phyloP scores from a whole-genome alignment of 2,329 filamentous ascomycete genomes.

The Canariomyces notabilis region DNA sequence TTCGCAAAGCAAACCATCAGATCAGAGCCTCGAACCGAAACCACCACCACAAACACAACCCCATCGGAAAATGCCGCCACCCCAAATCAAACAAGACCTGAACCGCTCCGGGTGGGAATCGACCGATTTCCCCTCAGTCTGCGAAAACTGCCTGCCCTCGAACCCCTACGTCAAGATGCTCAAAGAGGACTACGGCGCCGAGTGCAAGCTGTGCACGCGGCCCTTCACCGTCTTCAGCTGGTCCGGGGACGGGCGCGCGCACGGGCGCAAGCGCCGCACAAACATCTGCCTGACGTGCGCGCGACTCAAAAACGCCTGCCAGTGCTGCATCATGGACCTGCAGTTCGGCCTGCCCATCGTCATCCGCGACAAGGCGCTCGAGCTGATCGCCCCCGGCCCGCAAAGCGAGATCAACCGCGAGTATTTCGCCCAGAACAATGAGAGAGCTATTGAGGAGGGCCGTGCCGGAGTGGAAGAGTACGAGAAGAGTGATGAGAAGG shows the following conservation, averaged over 20 bases:
- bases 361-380: slow-evolving; percentile 90
- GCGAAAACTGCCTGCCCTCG: slow-evolving; percentile 88
- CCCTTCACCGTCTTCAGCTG: slow-evolving; percentile 95
- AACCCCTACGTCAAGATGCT: slow-evolving; percentile 99
- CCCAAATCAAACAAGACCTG: slow-evolving; percentile 92
- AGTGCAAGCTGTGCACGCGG: slow-evolving; percentile 84
- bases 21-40: not conserved
- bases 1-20: not conserved
- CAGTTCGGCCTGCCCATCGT: slow-evolving; percentile 93
- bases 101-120: slow-evolving; percentile 96
- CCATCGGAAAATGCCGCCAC: slow-evolving; percentile 43
- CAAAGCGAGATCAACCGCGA: slow-evolving; percentile 91
- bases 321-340: slow-evolving; percentile 97
- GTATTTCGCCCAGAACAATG: slow-evolving; percentile 96
- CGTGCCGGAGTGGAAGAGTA: slow-evolving; percentile 81
- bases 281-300: slow-evolving; percentile 97
- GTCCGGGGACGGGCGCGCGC: slow-evolving; percentile 78
- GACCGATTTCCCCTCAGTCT: slow-evolving; percentile 82
- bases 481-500: slow-evolving; percentile 96
- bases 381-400: slow-evolving; percentile 94
- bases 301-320: slow-evolving; percentile 96
- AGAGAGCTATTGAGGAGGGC: slow-evolving; percentile 90
- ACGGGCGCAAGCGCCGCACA: slow-evolving; percentile 83
- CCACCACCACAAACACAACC: not conserved
- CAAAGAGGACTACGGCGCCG: slow-evolving; percentile 90